phyloP scores from a whole-genome alignment of 2,329 filamentous ascomycete species.

The Rhinocladiella mackenziei region DNA sequence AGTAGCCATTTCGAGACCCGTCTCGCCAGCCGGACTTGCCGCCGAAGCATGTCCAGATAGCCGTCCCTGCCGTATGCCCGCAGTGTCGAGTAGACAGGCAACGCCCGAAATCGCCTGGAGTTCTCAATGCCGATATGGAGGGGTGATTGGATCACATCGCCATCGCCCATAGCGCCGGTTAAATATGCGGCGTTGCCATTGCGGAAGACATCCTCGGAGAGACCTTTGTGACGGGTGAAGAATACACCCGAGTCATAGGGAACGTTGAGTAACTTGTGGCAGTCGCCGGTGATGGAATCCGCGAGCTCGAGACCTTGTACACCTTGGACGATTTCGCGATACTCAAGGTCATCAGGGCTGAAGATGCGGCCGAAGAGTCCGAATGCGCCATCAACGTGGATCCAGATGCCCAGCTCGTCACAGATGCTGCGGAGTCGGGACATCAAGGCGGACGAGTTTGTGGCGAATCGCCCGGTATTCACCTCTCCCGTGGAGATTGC shows the following conservation, averaged over 20 bases:
- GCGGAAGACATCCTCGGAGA: conserved; percentile 63
- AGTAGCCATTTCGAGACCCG: conserved; percentile 61
- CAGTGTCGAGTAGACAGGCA: conserved; percentile 83
- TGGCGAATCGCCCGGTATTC: conserved; percentile 81
- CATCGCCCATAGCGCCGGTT: conserved; percentile 23
- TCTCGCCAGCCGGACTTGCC: conserved; percentile 69
- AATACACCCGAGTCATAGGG: conserved; percentile 93
- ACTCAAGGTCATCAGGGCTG: conserved; percentile 49
- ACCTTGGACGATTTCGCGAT: conserved; percentile 49
- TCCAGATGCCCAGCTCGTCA: conserved; percentile 71
- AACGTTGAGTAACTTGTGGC: conserved; percentile 89
- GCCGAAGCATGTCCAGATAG: conserved; percentile 63
- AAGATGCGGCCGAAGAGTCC: conserved; percentile 74
- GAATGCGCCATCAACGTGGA: conserved; percentile 89
- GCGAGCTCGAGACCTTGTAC: conserved; percentile 69
- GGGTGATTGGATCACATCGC: conserved; percentile 64
- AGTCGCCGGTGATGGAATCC: conserved; percentile 82
- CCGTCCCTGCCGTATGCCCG: conserved; percentile 68
- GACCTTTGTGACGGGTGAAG: conserved; percentile 61
- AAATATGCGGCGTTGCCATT: conserved; percentile 81
- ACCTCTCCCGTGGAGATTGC: conserved; percentile 83
- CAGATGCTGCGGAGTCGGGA: conserved; percentile 63
- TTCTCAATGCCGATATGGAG: conserved; percentile 87
- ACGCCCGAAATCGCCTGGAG: conserved; percentile 80
- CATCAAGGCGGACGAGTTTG: conserved; percentile 51